These are phyloP conservation scores for Aspergillus phoenicis DNA, from an alignment of 2,329 filamentous ascomycete genomes.

Conservation along the genomic window DNA sequence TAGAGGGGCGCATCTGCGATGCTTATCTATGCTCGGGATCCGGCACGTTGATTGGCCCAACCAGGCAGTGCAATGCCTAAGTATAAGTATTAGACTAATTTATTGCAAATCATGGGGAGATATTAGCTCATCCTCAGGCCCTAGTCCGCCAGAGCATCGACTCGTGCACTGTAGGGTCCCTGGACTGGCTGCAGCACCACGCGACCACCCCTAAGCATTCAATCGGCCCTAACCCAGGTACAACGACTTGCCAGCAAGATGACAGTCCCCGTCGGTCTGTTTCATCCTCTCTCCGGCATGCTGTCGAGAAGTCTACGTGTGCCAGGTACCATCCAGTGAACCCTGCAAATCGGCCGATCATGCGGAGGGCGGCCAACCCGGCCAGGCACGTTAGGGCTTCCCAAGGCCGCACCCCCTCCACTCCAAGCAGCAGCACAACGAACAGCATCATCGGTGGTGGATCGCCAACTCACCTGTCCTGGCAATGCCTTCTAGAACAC, in stretches of 20 bases:
- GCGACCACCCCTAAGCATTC: not conserved
- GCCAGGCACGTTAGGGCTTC: not conserved
- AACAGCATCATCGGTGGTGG: not conserved
- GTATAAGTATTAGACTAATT: constrained; percentile 9
- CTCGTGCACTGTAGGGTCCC: not conserved
- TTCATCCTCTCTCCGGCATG: not conserved
- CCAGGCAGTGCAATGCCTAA: not conserved
- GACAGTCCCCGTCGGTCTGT: not conserved
- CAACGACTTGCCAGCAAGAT: not conserved
- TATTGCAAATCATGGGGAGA: constrained; percentile 9
- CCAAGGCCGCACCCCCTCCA: not conserved
- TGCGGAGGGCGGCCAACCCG: not conserved
- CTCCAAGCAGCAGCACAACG: too few relatives aligned
- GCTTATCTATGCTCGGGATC: constrained; percentile 5
- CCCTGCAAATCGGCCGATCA: not conserved
- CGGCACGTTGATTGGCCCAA: constrained; percentile 3
- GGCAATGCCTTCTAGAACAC: constrained; percentile 16
- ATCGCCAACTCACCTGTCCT: constrained; percentile 2
- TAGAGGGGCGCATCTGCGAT: constrained; percentile 5
- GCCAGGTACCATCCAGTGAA: not conserved
- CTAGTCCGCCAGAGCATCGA: not conserved
- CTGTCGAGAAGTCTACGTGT: not conserved
- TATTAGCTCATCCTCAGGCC: not conserved
- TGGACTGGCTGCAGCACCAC: not conserved
- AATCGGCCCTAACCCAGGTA: too few relatives aligned